Percentiles rank a stretch among this genome's conserved stretches.
Conservation (phyloP, 176 grass and related monocot genomes). For the Oryza glaberrima region DNA sequence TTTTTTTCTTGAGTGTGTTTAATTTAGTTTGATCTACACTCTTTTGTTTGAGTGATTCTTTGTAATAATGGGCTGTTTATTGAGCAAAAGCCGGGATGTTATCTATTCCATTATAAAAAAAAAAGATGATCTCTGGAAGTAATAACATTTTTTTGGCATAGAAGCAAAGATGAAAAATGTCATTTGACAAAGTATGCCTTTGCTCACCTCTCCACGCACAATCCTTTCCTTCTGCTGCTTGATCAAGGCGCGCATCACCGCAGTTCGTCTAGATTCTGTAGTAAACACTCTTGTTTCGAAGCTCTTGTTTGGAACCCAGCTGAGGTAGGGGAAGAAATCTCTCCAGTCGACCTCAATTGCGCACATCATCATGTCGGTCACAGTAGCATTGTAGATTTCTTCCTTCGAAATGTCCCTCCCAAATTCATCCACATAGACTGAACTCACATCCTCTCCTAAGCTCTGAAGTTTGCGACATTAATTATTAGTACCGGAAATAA, state of each 20-base stretch:
- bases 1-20: too few species aligned
- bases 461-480: slow-evolving; percentile 43
- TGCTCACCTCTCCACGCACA: slow-evolving; percentile 58
- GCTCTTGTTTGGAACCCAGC: slow-evolving; percentile 75
- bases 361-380: slow-evolving; percentile 74
- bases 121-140: not conserved
- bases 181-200: not conserved
- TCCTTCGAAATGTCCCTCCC: slow-evolving; percentile 54
- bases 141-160: not conserved
- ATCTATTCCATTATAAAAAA: too few species aligned
- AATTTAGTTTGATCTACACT: too few species aligned
- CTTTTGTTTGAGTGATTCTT: too few species aligned
- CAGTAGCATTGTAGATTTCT: slow-evolving; percentile 63
- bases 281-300: slow-evolving; percentile 55
- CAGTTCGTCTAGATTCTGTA: slow-evolving; percentile 40
- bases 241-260: slow-evolving; percentile 67
- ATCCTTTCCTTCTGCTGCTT: slow-evolving; percentile 63
- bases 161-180: not conserved
- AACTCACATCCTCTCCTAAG: slow-evolving; percentile 65
- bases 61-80: too few species aligned
- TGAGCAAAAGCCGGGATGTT: too few species aligned
- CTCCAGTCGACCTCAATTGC: slow-evolving; percentile 84
- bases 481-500: not conserved
- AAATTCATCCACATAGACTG: slow-evolving; percentile 71
- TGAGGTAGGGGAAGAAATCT: slow-evolving; percentile 90